Evolutionary conservation across 441 rosid species (phyloP), one percentile per base, ranked within the genome.

Genomic region (Pelargonium citronellum): DNA sequence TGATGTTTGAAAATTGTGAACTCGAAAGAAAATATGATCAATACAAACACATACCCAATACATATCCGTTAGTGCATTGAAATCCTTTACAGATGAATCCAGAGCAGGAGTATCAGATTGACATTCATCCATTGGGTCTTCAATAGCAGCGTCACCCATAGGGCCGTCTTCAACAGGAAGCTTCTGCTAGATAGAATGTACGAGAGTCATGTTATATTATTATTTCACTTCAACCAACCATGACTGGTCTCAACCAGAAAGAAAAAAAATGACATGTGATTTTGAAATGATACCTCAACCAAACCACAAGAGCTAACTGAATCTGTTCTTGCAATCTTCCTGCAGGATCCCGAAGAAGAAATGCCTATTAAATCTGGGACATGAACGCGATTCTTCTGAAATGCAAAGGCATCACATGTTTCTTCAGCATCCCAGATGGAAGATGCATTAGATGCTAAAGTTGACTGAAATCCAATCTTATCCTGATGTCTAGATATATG

Each of bases 401-500:
- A 95, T 12, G 89, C 86, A 83, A 95, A 95, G 78, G 93, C 98
- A 81, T 95, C 99, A 2, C 98, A 86, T 62, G 99, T 95, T 77
- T 95, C 98, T 80, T 95, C 99, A 71, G 91, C 96, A 80, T 89
- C 99, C 97, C 96, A 95, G 66, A 89, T 83, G 37, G 98, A 90
- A 51, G 91, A 78, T 22, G 87, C 68, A 68, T 83, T 85, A 77
- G 84, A 75, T 71, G 79, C 66, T 69, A 79, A 64, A 3, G 78
- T 69, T n/a, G 88, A 77, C 68, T 78, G 75, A 73, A 72, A 71
- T 51, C 71, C 86, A 69, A 76, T 77, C 80, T 81, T 87, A 77
- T 81, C 83, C 78, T 89, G 95, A 73, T 89, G 95, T 78, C 77
- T 87, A 64, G 87, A 84, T 74, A 92, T 74, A 80, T 95, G 98